Conservation (phyloP, 2,329 filamentous ascomycete genomes). For the Colletotrichum sp. region DNA sequence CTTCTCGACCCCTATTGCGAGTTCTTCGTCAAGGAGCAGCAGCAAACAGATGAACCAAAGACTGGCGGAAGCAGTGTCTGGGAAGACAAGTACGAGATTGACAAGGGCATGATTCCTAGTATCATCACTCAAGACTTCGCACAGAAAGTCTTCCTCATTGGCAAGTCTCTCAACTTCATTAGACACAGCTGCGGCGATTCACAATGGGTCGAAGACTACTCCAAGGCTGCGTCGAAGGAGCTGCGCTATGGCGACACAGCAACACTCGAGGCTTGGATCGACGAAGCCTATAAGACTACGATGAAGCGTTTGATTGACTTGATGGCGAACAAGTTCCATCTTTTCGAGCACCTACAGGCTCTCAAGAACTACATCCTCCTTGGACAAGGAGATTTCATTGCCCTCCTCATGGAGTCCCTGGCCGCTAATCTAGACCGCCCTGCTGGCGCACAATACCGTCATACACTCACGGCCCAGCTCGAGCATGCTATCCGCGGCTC, state of each 20-base stretch:
- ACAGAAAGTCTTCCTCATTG: conserved; percentile 95
- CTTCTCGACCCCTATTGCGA: conserved; percentile 94
- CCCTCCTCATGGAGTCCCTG: conserved; percentile 94
- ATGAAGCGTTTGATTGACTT: conserved; percentile 94
- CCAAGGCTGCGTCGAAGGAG: conserved; percentile 90
- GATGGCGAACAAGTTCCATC: conserved; percentile 93
- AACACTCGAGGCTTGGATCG: conserved; percentile 89
- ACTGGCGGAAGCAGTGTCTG: conserved; percentile 78
- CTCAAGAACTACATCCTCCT: conserved; percentile 95
- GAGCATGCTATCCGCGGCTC: conserved; percentile 97
- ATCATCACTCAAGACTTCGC: conserved; percentile 95
- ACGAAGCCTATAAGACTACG: conserved; percentile 96
- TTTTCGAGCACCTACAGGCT: conserved; percentile 90
- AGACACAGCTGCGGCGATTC: conserved; percentile 93
- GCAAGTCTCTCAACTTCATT: conserved; percentile 98
- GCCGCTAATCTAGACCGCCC: conserved; percentile 92
- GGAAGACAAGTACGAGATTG: conserved; percentile 95
- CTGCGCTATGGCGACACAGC: conserved; percentile 92
- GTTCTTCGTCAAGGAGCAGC: conserved; percentile 92
- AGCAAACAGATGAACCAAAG: conserved; percentile 50
- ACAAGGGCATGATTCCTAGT: conserved; percentile 84
- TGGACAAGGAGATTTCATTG: conserved; percentile 96
- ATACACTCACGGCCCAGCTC: conserved; percentile 95
- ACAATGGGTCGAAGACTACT: conserved; percentile 94
- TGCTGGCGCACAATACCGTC: conserved; percentile 94